These are phyloP conservation scores for Tardiomyces digboiensis DNA, from an alignment of 1,139 yeast species.

Conservation along the genomic window DNA sequence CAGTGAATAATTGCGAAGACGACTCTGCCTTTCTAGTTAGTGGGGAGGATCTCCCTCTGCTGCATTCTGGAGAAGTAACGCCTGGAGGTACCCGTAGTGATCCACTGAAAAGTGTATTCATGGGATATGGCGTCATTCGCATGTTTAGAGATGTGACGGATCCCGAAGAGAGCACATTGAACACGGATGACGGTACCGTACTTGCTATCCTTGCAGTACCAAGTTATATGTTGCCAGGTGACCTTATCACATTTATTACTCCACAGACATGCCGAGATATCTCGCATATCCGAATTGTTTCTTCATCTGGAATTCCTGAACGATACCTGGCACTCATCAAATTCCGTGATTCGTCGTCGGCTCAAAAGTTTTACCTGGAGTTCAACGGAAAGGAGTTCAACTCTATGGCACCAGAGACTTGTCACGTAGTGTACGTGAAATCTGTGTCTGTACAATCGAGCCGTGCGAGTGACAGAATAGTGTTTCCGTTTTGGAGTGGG, in stretches of 20 bases:
- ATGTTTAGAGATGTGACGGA: constrained; percentile 46
- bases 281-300: constrained; percentile 64
- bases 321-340: constrained; percentile 72
- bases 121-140: constrained; percentile 68
- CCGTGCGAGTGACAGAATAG: constrained; percentile 1
- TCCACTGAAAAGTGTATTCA: constrained; percentile 46
- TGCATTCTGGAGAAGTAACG: constrained; percentile 10
- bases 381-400: constrained; percentile 73
- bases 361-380: constrained; percentile 52
- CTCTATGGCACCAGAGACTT: constrained; percentile 82
- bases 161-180: constrained; percentile 3
- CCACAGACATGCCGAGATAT: constrained; percentile 45
- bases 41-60: constrained; percentile 3
- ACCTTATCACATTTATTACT: constrained; percentile 72
- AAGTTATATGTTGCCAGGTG: constrained; percentile 79
- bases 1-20: neutral
- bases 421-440: constrained; percentile 65
- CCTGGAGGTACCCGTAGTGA: constrained; percentile 18
- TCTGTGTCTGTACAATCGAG: constrained; percentile 37
- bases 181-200: constrained; percentile 22
- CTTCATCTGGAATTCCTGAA: constrained; percentile 50
- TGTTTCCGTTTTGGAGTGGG: constrained; percentile 54
- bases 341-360: constrained; percentile 46
- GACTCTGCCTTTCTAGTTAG: neutral
- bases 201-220: constrained; percentile 81